These are phyloP conservation scores for Somion occarium DNA, from an alignment of 1,284 basidiomycete genomes.

Conservation along the genomic window DNA sequence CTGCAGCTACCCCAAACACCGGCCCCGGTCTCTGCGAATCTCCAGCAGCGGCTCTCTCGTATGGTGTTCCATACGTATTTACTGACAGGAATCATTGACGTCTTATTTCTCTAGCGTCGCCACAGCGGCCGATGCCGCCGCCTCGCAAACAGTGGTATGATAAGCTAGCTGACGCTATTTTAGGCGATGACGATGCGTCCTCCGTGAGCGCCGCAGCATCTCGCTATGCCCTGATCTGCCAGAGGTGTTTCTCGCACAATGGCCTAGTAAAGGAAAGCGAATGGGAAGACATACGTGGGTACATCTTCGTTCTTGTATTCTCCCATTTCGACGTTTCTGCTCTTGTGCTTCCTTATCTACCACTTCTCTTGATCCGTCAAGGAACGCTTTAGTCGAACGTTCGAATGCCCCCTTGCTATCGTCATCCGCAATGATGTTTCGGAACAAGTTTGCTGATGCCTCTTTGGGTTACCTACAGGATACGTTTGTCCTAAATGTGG, in stretches of 20 bases:
- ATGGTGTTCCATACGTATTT: conserved; percentile 15
- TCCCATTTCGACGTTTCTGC: not conserved
- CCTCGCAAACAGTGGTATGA: conserved; percentile 85
- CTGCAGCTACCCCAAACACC: conserved; percentile 20
- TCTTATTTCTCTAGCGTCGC: conserved; percentile 24
- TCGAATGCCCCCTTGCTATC: not conserved
- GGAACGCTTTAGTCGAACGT: too few relatives aligned
- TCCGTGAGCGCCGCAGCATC: conserved; percentile 41
- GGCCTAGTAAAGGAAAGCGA: conserved; percentile 87
- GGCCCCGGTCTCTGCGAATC: conserved; percentile 18
- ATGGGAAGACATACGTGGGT: conserved; percentile 87
- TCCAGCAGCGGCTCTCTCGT: conserved; percentile 39
- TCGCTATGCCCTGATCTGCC: conserved; percentile 93
- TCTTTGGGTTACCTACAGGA: conserved; percentile 42
- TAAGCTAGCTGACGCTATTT: conserved; percentile 79
- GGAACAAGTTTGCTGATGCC: not conserved
- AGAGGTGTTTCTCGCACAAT: conserved; percentile 91
- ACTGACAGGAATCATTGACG: not conserved
- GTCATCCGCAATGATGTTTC: not conserved
- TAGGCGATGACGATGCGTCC: conserved; percentile 74
- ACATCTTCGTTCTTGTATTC: not conserved
- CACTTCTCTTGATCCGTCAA: too few relatives aligned
- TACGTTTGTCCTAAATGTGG: conserved; percentile 75
- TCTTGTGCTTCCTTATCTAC: not conserved
- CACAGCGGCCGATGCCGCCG: conserved; percentile 43